Evolutionary conservation across 2,329 filamentous ascomycete genomes (phyloP), one percentile per base, ranked within the genome.

Genomic region (Xylariomycetidae sp.): DNA sequence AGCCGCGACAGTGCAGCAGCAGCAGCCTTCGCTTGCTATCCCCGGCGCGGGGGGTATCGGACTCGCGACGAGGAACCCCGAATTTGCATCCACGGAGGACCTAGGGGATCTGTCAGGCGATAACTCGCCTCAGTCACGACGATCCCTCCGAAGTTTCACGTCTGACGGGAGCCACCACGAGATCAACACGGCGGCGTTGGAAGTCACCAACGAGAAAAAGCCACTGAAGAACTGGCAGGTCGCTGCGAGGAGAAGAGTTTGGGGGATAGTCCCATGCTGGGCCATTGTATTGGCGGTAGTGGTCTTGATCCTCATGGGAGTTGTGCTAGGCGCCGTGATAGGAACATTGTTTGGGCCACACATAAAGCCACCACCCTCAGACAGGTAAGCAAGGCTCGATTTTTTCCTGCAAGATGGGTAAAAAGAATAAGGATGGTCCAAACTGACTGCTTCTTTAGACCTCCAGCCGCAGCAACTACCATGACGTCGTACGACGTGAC

Each of bases 241-340:
- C 9, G 59, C 66, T 28, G 76, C 74, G 9, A 71, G 64, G 49
- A 69, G 64, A 49, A 77, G 71, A 43, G 49, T 78, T 4, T 78
- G 72, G 50, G 74, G 74, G 5, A 64, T 80, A 14, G 59, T 82
- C 14, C 78, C 78, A 1, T 72, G 74, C 37, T 82, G 78, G 78
- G 75, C 72, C 2, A 64, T 82, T 18, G 67, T 67, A 28, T 52
- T 82, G 10, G 54, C 72, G 2, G 48, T 64, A 1, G 53, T 69
- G 3, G 64, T 67, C 3, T 48, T 79, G 14, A 43, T 78, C 8
- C 47, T 81, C 20, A 61, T 80, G 54, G 70, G 69, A 12, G 56
- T 72, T 6, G 62, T 82, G 3, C 62, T 80, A 42, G 77, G 73
- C 16, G 68, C 75, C 14, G 72, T 81, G 9, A 62, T 79, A 27